Base-by-base conservation (phyloP, 495 filamentous ascomycete species). In the Trichocladium uniseriatum region DNA sequence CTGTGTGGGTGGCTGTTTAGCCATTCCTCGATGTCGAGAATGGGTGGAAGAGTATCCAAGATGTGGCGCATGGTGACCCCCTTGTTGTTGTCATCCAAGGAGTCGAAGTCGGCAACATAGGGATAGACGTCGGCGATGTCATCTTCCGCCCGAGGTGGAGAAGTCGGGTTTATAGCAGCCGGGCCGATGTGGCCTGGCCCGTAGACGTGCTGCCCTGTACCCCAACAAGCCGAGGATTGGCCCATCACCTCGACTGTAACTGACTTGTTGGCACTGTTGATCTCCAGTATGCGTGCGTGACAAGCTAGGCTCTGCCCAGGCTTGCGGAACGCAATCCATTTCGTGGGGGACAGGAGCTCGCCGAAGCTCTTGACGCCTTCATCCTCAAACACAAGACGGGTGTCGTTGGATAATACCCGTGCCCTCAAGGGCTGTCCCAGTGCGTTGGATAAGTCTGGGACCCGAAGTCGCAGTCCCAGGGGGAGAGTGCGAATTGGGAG, bases 41-140 rank as follows among this genome's bases (percentile, higher is more conserved):
- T 74, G 18, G 69, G 67, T 0, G 91, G 91, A 2, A 95, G 70
- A 0, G 76, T 80, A 20, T 82, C 71, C 0, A 95, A 66, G 2
- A 94, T 56, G 27, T 68, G 60, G n/a, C 69, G 51, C 34, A 94
- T 77, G 7, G 70, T 66, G 1, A 57, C 48, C 9, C 69, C 70
- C 60, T 89, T 90, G 1, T 64, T 48, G 0, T 20, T 3, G 1
- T 60, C 49, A 5, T 43, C 18, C 20, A 74, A 32, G 6, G 53
- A 41, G 35, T 71, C 68, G 6, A 74, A 57, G 20, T 68, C 57
- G 7, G 55, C 39, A 19, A 61, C 52, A 39, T 58, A 72, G 11
- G 56, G 49, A 13, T 61, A 57, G 2, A 71, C 45, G 7, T 62
- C 31, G 15, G 86, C 64, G 2, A 75, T 63, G 48, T 82, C 80